phyloP scores from a whole-genome alignment of 2,329 filamentous ascomycete species.

The Epichloe scottii region DNA sequence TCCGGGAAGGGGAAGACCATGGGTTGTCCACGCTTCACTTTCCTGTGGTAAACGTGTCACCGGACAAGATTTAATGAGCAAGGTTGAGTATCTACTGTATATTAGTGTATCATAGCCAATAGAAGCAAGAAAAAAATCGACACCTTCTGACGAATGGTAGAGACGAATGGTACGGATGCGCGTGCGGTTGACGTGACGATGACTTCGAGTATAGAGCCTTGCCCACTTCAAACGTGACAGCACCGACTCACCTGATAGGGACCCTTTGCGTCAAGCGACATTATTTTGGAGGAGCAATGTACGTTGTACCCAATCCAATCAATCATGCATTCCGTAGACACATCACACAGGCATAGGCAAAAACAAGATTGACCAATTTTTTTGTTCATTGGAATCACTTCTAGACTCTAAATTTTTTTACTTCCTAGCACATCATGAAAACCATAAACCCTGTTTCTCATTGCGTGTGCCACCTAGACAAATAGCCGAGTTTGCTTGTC shows the following conservation, averaged over 20 bases:
- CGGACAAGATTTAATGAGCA: not conserved
- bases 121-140: not conserved
- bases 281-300: not conserved
- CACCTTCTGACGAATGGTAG: no score
- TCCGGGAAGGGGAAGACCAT: no score
- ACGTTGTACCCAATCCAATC: not conserved
- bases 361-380: not conserved
- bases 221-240: no score
- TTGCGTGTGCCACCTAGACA: conserved; percentile 27
- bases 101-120: not conserved
- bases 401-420: conserved; percentile 35
- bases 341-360: not conserved
- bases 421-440: conserved; percentile 27
- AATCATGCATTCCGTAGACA: not conserved
- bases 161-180: not conserved
- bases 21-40: no score
- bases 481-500: conserved; percentile 30
- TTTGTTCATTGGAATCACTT: conserved; percentile 22
- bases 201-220: no score
- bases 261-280: no score
- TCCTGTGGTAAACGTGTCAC: not conserved
- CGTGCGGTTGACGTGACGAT: no score
- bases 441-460: conserved; percentile 22
- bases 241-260: no score
- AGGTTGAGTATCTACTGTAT: not conserved